Evolutionary conservation across 495 filamentous ascomycete species (phyloP), one percentile per base, ranked within the genome.

Genomic region (Lepraria neglecta): DNA sequence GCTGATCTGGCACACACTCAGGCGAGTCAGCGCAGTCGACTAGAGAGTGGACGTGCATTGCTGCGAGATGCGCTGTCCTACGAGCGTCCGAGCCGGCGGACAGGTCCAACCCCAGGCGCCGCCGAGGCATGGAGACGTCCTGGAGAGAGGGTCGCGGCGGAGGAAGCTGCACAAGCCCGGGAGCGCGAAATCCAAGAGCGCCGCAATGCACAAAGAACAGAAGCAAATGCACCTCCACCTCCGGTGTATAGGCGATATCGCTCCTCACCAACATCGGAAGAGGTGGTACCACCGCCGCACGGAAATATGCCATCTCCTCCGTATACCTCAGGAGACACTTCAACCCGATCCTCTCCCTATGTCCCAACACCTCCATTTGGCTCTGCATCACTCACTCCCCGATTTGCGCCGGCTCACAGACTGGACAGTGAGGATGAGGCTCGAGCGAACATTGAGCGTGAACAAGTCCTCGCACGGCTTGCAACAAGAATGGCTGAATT

Each of bases 371-470:
- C 58, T 43, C 58, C 66, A 11, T 51, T 64, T 4, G 68, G 69
- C 19, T 61, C 67, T 15, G 64, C 65, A 19, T 71, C 72, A 33
- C 70, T 75, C 30, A 78, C 78, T 4, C 76, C 78, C 6, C 71
- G 73, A 56, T 82, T 80, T 63, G 75, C 78, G 14, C 77, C 78
- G 46, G 77, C 79, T 11, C 64, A 75, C 56, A 67, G 58, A 71
- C 74, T 65, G 68, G 55, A 58, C 38, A 15, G 17, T n/a, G 40
- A 44, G 28, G 59, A 61, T 5, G 48, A 54, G 31, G 28, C 42
- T 35, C 24, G 27, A 33, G 48, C 50, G n/a, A 61, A 61, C 33
- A 12, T 38, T 21, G 59, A 44, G 17, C 59, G 59, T 30, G 59
- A 61, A n/a, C 44, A 61, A 43, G 3, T 27, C 35, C 38, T 61